These are phyloP conservation scores for Eremomyces bilateralis DNA, from an alignment of 495 filamentous ascomycete genomes.

Conservation along the genomic window DNA sequence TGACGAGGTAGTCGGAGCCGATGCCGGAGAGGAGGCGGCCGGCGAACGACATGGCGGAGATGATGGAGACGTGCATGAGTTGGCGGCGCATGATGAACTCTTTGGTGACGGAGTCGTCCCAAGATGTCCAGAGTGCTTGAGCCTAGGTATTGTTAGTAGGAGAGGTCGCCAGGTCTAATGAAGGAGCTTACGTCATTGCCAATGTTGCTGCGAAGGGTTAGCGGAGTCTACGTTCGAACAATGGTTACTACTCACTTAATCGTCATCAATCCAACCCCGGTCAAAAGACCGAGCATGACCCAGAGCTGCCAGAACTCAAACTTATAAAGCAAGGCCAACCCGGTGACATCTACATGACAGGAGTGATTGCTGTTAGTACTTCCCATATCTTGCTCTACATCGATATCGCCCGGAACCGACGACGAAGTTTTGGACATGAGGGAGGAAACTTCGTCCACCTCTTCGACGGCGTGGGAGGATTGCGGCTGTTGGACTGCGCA, in stretches of 20 bases:
- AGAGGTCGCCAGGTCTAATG: conserved; percentile 5
- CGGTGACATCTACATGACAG: conserved; percentile 76
- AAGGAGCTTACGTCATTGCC: conserved; percentile 49
- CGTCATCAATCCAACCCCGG: conserved; percentile 91
- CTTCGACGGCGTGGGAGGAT: conserved; percentile 8
- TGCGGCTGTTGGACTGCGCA: conserved; percentile 1
- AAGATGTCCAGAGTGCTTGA: conserved; percentile 58
- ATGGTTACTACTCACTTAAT: conserved; percentile 55
- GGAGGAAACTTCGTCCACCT: conserved; percentile 59
- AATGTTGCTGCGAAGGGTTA: conserved; percentile 47
- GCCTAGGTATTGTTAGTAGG: no score
- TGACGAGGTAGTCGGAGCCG: conserved; percentile 75
- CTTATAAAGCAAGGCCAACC: conserved; percentile 48
- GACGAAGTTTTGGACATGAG: conserved; percentile 48
- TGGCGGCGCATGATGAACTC: conserved; percentile 66
- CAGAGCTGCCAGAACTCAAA: conserved; percentile 85
- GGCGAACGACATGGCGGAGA: conserved; percentile 65
- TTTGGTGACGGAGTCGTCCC: conserved; percentile 47
- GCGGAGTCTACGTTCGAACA: conserved; percentile 1
- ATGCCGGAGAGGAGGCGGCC: conserved; percentile 67
- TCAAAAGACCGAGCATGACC: conserved; percentile 62
- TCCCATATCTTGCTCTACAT: conserved; percentile 21
- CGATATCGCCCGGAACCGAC: conserved; percentile 21
- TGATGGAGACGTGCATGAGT: conserved; percentile 78
- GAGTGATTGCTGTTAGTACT: conserved; percentile 34